Conservation (phyloP, 2,329 filamentous ascomycete genomes). For the Fusarium stilboides region DNA sequence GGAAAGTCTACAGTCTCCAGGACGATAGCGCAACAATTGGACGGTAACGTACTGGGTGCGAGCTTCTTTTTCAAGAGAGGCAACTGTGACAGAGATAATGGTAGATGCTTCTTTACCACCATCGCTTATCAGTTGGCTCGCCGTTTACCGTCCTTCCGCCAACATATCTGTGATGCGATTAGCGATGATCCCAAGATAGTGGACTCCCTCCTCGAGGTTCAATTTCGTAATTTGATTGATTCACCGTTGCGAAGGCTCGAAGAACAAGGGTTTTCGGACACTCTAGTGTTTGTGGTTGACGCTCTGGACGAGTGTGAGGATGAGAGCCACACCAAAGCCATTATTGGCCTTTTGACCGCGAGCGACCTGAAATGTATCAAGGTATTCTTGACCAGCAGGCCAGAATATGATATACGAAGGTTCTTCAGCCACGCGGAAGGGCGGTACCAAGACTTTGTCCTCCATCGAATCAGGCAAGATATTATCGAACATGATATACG, state of each 20-base stretch:
- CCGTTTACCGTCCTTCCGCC: slow-evolving; percentile 48
- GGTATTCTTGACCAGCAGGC: slow-evolving; percentile 60
- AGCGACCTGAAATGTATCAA: slow-evolving; percentile 44
- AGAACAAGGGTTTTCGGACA: not conserved
- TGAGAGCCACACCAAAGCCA: slow-evolving; percentile 50
- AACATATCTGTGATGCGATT: slow-evolving; percentile 49
- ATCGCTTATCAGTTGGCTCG: slow-evolving; percentile 54
- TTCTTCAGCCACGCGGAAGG: slow-evolving; percentile 52
- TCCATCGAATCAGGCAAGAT: slow-evolving; percentile 54
- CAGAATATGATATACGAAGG: slow-evolving; percentile 55
- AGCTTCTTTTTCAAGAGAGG: slow-evolving; percentile 64
- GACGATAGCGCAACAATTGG: slow-evolving; percentile 46
- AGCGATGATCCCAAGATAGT: slow-evolving; percentile 51
- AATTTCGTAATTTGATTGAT: slow-evolving; percentile 59
- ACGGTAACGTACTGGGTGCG: slow-evolving; percentile 46
- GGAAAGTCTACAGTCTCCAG: slow-evolving; percentile 59
- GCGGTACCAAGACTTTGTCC: slow-evolving; percentile 46
- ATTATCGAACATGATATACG: slow-evolving; percentile 57
- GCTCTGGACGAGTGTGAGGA: slow-evolving; percentile 47
- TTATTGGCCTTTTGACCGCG: slow-evolving; percentile 49
- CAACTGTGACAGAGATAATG: slow-evolving; percentile 56
- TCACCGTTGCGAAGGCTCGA: slow-evolving; percentile 48
- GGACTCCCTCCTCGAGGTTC: slow-evolving; percentile 49
- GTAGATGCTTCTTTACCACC: slow-evolving; percentile 57
- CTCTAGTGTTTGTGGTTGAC: slow-evolving; percentile 56